Base-by-base conservation (phyloP, 2,329 filamentous ascomycete species). In the Epichloe baconii region DNA sequence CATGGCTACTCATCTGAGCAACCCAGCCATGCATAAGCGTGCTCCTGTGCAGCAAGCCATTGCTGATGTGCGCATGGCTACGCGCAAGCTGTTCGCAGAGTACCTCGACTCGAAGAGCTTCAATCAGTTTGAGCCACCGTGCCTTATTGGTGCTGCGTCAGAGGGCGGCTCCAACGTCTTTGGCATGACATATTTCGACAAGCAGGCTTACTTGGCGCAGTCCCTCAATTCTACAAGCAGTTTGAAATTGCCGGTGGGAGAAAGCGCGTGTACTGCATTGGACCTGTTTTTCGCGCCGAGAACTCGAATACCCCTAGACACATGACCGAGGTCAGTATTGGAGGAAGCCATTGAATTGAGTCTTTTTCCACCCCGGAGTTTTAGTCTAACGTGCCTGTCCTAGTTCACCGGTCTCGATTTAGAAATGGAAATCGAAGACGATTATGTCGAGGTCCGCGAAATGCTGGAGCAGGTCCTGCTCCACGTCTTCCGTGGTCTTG, bases 111-210 rank as follows among this genome's bases (percentile, higher is more conserved):
- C 78, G 57, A 79, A 79, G 53, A 79, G 82, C 50, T 95, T 95
- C 67, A 82, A 84, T 56, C 80, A 87, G 66, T 89, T 96, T 62
- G 88, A 95, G 66, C 86, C 90, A 2, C 89, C 93, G 10, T 91
- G 89, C 66, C 75, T 98, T 43, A 87, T 95, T 51, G 90, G 85
- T 47, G 86, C 91, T 14, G 86, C 93, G 4, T 93, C 88, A 4
- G 93, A 98, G 71, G 91, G 93, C 61, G 93, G 93, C 57, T 83
- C 83, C 58, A 94, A 91, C 64, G 91, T 97, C 41, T 97, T 98
- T 68, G 78, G 84, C 60, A 75, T 97, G 59, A 83, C 84, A 43
- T 97, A 97, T 71, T 97, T 97, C 67, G 87, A 85, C 58, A 80
- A 85, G 62, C 80, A 85, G 57, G 91, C 88, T 1, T 93, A 75